Percentiles rank a stretch among this genome's conserved stretches.
phyloP scores from a whole-genome alignment of 2,329 filamentous ascomycete species.

The Cryphonectria parasitica region DNA sequence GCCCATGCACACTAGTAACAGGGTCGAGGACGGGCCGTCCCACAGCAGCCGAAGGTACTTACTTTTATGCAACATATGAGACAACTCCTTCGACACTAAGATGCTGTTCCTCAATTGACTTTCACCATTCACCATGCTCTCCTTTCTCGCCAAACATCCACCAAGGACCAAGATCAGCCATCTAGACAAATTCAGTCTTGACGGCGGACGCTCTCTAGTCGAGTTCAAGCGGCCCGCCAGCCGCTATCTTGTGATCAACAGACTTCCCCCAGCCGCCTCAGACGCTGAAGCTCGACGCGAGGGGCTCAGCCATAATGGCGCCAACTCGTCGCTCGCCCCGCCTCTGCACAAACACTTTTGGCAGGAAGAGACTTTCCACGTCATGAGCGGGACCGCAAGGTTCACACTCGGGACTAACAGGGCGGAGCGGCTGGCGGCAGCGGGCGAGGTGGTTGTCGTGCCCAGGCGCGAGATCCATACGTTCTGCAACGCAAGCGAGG shows the following conservation, averaged over 20 bases:
- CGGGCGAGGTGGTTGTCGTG: constrained; percentile 21
- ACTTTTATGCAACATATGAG: background rate
- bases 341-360: constrained; percentile 21
- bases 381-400: constrained; percentile 14
- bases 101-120: background rate
- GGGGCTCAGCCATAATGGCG: background rate
- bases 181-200: constrained; percentile 13
- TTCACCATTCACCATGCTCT: constrained; percentile 16
- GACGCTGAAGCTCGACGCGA: background rate
- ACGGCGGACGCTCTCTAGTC: constrained; percentile 20
- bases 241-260: constrained; percentile 26
- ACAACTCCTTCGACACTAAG: background rate
- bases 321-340: constrained; percentile 22
- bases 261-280: constrained; percentile 20
- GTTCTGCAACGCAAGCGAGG: constrained; percentile 25
- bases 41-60: background rate
- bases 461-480: constrained; percentile 18
- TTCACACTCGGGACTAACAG: constrained; percentile 13
- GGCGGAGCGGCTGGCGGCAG: background rate
- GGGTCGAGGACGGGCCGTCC: background rate
- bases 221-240: constrained; percentile 15
- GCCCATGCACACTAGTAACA: background rate
- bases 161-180: constrained; percentile 21
- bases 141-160: constrained; percentile 21
- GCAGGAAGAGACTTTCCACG: constrained; percentile 24